phyloP scores from a whole-genome alignment of 306 rosid genomes.

The Hippophae rhamnoides region DNA sequence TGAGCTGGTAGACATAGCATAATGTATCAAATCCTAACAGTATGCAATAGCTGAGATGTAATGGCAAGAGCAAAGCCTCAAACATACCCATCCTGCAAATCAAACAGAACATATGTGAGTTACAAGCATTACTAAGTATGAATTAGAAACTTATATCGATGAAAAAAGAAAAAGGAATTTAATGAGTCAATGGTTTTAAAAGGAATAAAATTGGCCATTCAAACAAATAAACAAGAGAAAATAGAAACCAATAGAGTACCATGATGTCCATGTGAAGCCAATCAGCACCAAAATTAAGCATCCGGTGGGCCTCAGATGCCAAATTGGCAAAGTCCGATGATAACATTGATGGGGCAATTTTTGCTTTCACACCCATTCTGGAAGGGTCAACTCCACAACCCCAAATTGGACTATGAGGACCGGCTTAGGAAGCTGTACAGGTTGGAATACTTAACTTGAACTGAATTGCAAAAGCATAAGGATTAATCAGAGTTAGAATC shows the following conservation, averaged over 20 bases:
- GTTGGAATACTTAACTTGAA: too few species aligned
- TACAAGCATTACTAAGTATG: background rate
- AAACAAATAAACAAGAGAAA: background rate
- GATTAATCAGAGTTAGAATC: too few species aligned
- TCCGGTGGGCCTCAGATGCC: constrained; percentile 81
- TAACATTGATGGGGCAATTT: constrained; percentile 96
- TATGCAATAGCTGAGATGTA: constrained; percentile 14
- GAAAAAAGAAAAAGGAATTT: background rate
- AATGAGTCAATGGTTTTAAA: background rate
- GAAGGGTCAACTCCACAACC: background rate
- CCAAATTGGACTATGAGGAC: too few species aligned
- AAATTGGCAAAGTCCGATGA: constrained; percentile 91
- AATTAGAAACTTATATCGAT: background rate
- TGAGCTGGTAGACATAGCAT: background rate
- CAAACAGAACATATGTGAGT: constrained; percentile 16
- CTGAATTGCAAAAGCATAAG: too few species aligned
- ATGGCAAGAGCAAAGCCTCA: constrained; percentile 19
- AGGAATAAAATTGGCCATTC: background rate
- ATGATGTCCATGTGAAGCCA: constrained; percentile 99
- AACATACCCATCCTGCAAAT: constrained; percentile 91
- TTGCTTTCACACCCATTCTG: constrained; percentile 50
- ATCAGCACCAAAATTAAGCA: constrained; percentile 80
- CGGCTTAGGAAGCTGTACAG: too few species aligned
- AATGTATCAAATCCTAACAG: constrained; percentile 24
- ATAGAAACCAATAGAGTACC: constrained; percentile 28